Percentiles rank a stretch among this genome's conserved stretches.
These are phyloP conservation scores for Durio zibethinus DNA, from an alignment of 345 rosid species.

Conservation along the genomic window DNA sequence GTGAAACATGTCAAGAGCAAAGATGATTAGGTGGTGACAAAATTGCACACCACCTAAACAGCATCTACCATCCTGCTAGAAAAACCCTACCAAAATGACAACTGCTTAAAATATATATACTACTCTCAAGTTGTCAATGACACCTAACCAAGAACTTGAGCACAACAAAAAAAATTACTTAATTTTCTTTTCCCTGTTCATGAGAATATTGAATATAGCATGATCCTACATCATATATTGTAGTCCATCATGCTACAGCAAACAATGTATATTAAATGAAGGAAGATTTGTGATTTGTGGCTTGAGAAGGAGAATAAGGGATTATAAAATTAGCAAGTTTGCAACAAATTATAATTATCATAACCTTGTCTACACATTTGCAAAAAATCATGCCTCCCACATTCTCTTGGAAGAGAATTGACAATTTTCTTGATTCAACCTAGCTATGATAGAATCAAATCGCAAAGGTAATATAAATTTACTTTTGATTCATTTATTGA, in stretches of 20 bases:
- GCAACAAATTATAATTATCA: not conserved
- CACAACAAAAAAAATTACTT: not conserved
- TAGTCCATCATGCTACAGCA: not conserved
- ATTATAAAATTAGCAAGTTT: not conserved
- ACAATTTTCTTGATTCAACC: not conserved
- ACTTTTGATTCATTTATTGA: not conserved
- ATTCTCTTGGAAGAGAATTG: not conserved
- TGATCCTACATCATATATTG: not conserved
- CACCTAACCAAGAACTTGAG: not conserved
- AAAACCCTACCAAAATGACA: conserved; percentile 1
- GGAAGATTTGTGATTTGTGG: not conserved
- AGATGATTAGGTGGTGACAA: conserved; percentile 3
- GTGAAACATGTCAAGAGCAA: conserved; percentile 6
- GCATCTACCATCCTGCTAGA: not conserved
- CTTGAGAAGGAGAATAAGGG: not conserved
- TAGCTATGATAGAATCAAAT: not conserved
- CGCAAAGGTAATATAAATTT: not conserved
- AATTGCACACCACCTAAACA: too few species aligned
- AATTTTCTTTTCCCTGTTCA: not conserved
- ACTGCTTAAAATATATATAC: not conserved
- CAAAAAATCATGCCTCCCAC: not conserved
- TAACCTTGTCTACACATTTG: not conserved
- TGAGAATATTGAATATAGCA: not conserved
- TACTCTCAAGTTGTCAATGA: not conserved
- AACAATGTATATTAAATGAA: not conserved